Evolutionary conservation across 192 early-diverging fungal genomes (phyloP).

Genomic region (Coemansia guatemalensis): DNA sequence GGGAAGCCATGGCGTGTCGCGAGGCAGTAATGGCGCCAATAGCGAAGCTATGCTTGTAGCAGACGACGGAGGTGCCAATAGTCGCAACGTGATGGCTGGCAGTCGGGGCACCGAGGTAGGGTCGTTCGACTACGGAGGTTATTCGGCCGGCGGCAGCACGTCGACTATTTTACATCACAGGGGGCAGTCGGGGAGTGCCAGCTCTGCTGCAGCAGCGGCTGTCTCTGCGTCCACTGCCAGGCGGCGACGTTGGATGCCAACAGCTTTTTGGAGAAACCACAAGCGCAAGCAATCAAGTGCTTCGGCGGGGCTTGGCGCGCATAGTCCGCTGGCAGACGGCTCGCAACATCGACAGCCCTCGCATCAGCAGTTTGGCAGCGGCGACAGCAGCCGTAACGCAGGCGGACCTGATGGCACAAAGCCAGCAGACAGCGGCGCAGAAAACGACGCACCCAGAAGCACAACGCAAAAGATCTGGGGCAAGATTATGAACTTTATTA

Average conservation of each 20-base stretch:
- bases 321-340: too few species aligned
- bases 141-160: slow-evolving; percentile 38
- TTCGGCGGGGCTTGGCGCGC: too few species aligned
- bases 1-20: slow-evolving; percentile 15
- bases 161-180: slow-evolving; percentile 32
- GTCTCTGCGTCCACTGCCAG: neutral
- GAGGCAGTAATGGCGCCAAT: slow-evolving; percentile 2
- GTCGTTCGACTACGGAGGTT: slow-evolving; percentile 23
- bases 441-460: neutral
- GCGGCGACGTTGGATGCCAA: slow-evolving; percentile 16
- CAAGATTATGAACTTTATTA: slow-evolving; percentile 26
- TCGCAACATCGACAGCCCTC: too few species aligned
- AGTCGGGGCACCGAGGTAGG: slow-evolving; percentile 14
- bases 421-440: neutral
- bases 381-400: slow-evolving; percentile 1
- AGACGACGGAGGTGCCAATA: neutral
- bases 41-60: neutral
- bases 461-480: slow-evolving; percentile 14
- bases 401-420: neutral
- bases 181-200: slow-evolving; percentile 5
- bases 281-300: neutral
- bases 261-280: slow-evolving; percentile 5
- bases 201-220: neutral
- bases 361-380: slow-evolving; percentile 9
- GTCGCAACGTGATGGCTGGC: neutral